A percentile compares a stretch with the other conserved stretches of the same genome.
These are phyloP conservation scores for Strobilomyces echinocephalus DNA, from an alignment of 768 basidiomycete species.

Conservation along the genomic window DNA sequence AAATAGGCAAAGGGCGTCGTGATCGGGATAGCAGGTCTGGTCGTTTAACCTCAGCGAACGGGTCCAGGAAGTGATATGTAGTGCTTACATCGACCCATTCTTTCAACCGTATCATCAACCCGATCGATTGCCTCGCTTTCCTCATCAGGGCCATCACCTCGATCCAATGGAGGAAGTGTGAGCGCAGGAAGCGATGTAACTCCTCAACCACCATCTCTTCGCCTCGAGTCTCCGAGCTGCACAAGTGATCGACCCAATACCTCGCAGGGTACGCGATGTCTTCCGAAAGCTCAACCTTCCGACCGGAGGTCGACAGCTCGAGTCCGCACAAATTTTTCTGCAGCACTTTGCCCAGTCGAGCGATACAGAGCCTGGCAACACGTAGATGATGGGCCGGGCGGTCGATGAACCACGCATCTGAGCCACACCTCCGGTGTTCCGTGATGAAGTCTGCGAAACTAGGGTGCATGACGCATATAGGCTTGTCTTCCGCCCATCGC, in stretches of 20 bases:
- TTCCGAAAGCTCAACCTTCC: conserved; percentile 19
- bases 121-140: conserved; percentile 31
- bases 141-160: conserved; percentile 30
- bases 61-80: background rate
- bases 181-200: conserved; percentile 17
- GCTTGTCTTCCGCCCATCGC: conserved; percentile 24
- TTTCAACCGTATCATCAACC: conserved; percentile 21
- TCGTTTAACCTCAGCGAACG: background rate
- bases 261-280: conserved; percentile 24
- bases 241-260: conserved; percentile 31
- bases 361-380: conserved; percentile 24
- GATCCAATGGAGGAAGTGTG: conserved; percentile 32
- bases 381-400: conserved; percentile 16
- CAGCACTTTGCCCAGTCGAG: conserved; percentile 11
- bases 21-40: conserved; percentile 11
- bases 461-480: conserved; percentile 31
- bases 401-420: conserved; percentile 29
- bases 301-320: conserved; percentile 15
- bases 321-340: conserved; percentile 26
- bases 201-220: conserved; percentile 11
- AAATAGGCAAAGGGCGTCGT: conserved; percentile 18
- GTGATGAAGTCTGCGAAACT: conserved; percentile 34
- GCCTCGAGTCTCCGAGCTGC: conserved; percentile 3
- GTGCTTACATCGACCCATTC: conserved; percentile 26
- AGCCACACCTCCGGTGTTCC: conserved; percentile 25